Evolutionary conservation across 768 basidiomycete species (phyloP).

Genomic region (Naganishia vishniacii): DNA sequence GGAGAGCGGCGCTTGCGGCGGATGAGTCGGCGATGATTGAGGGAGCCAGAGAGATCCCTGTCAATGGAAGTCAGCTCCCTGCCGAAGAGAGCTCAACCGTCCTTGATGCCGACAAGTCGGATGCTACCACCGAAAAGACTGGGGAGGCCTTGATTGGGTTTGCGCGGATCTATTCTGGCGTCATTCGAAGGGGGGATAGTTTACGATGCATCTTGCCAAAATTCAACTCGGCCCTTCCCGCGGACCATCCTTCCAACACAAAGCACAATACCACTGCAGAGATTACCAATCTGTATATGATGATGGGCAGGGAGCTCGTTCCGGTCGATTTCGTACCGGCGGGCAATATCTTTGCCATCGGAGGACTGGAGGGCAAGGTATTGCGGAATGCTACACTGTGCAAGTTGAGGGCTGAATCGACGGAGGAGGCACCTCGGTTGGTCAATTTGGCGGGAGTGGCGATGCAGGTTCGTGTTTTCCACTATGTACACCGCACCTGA

Average conservation of each 20-base stretch:
- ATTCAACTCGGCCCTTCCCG: slow-evolving; percentile 60
- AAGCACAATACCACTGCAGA: slow-evolving; percentile 58
- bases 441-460: slow-evolving; percentile 42
- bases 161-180: slow-evolving; percentile 87
- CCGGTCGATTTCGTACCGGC: slow-evolving; percentile 74
- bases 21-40: slow-evolving; percentile 29
- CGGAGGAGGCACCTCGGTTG: slow-evolving; percentile 23
- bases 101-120: slow-evolving; percentile 41
- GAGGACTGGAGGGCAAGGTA: slow-evolving; percentile 80
- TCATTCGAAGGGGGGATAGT: slow-evolving; percentile 59
- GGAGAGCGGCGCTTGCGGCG: slow-evolving; percentile 35
- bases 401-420: slow-evolving; percentile 48
- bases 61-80: slow-evolving; percentile 32
- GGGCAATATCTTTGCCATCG: slow-evolving; percentile 90
- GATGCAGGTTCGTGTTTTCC: slow-evolving; percentile 36
- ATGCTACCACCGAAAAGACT: slow-evolving; percentile 14
- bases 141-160: slow-evolving; percentile 81
- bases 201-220: slow-evolving; percentile 80
- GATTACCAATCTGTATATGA: slow-evolving; percentile 78
- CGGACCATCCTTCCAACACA: slow-evolving; percentile 61
- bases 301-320: slow-evolving; percentile 97
- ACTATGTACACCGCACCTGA: too few species aligned
- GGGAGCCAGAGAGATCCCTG: slow-evolving; percentile 30
- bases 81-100: slow-evolving; percentile 30
- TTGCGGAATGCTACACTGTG: slow-evolving; percentile 87